Conservation (phyloP, 2,329 filamentous ascomycete genomes). For the Cercospora janseana region DNA sequence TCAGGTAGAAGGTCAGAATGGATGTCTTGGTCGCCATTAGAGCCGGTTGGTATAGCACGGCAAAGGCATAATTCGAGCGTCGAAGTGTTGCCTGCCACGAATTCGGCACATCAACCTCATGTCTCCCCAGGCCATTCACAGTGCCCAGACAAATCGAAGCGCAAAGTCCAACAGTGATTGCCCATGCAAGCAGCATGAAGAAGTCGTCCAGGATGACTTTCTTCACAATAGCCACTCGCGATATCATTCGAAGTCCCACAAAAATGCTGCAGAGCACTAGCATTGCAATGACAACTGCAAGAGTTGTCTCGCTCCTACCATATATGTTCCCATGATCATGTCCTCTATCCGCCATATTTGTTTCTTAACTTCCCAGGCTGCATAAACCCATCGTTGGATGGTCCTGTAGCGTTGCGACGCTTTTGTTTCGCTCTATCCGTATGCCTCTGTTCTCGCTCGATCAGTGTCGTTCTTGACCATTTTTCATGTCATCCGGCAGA, state of each 20-base stretch:
- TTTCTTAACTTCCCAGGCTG: slow-evolving; percentile 10
- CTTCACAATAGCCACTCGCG: slow-evolving; percentile 69
- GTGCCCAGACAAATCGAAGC: slow-evolving; percentile 65
- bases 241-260: slow-evolving; percentile 70
- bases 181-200: slow-evolving; percentile 77
- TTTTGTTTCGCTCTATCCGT: slow-evolving; percentile 6
- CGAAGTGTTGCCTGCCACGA: slow-evolving; percentile 55
- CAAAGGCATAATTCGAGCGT: slow-evolving; percentile 58
- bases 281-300: slow-evolving; percentile 68
- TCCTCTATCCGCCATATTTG: slow-evolving; percentile 24
- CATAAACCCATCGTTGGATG: slow-evolving; percentile 19
- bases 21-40: slow-evolving; percentile 90
- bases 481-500: neutral
- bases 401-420: slow-evolving; percentile 1
- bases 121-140: slow-evolving; percentile 64
- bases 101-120: slow-evolving; percentile 59
- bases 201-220: slow-evolving; percentile 74
- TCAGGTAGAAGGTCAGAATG: slow-evolving; percentile 87
- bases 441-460: slow-evolving; percentile 7
- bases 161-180: slow-evolving; percentile 65
- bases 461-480: slow-evolving; percentile 13
- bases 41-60: slow-evolving; percentile 71
- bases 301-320: slow-evolving; percentile 50
- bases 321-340: slow-evolving; percentile 32
- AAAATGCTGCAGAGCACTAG: slow-evolving; percentile 70